Base-by-base conservation (phyloP, 805 yeast species). In the Yarrowia sp. region DNA sequence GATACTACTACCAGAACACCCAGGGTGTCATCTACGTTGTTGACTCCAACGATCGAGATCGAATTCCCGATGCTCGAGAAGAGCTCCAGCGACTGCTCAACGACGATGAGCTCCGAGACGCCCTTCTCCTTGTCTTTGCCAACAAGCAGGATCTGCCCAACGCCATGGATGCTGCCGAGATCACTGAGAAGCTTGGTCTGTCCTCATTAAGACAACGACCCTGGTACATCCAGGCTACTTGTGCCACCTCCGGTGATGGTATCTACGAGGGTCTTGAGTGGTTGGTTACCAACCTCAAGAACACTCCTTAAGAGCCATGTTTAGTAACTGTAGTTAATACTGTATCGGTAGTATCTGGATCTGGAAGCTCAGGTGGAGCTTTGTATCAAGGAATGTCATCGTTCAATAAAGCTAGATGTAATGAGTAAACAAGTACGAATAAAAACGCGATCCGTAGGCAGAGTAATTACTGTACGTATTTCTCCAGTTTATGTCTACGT, bases 241-340 rank as follows among this genome's bases (percentile, higher is more conserved):
- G 98, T 83, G 99, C 99, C 72, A 93, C 98, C 71, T 90, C 98
- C 69, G 99, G 98, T 83, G 98, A 92, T 78, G 98, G 98, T 84
- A 84, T 92, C 76, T 89, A 91, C 79, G 97, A 92, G 82, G 98
- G 98, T 84, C 86, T 92, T 78, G 97, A 92, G 83, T 92, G 98
- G 98, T 86, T 92, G 76, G 86, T 92, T 72, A 88, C 90, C 76
- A 90, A 89, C 83, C 86, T 92, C 81, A 91, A 91, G 84, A 88
- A 73, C 75, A 76, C 77, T 64, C 58, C 70, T 58, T 69, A 69
- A 66, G 50, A 31, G 61, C 61, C 61, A 15, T 28, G 61, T 55
- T 55, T 55, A 53, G 60, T 53, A 53, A 53, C 58, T 51, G 61
- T 55, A 55, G 61, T 55, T 55, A 55, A 55, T 55, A 55, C 61